Conservation (phyloP, 495 filamentous ascomycete genomes). For the Jackrogersella multiformis region DNA sequence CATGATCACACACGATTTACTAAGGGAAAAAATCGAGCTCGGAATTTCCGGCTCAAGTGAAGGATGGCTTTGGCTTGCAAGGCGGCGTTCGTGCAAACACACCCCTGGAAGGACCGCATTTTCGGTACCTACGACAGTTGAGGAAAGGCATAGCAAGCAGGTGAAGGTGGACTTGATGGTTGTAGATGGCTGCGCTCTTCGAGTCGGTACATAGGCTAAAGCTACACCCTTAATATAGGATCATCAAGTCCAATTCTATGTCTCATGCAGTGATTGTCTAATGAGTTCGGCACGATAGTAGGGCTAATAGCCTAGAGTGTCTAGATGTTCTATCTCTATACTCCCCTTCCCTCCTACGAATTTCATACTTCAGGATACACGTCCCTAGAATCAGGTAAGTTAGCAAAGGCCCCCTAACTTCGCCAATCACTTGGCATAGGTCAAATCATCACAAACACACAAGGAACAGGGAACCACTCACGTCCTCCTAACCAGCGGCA, state of each 20-base stretch:
- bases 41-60: conserved; percentile 11
- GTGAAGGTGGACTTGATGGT: conserved; percentile 20
- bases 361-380: conserved; percentile 67
- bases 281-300: neutral
- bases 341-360: neutral
- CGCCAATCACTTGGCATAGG: neutral
- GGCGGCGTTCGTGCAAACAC: conserved; percentile 10
- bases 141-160: neutral
- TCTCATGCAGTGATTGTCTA: conserved; percentile 3
- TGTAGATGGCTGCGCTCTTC: conserved; percentile 19
- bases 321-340: neutral
- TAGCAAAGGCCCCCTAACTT: conserved; percentile 9
- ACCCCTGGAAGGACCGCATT: neutral
- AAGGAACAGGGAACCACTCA: conserved; percentile 33
- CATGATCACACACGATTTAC: conserved; percentile 29
- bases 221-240: conserved; percentile 18
- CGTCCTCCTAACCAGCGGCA: conserved; percentile 69
- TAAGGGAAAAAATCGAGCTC: conserved; percentile 12
- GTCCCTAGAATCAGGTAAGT: conserved; percentile 56
- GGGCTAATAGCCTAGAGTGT: neutral
- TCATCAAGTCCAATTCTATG: conserved; percentile 29
- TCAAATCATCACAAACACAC: neutral
- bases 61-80: conserved; percentile 6
- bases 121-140: neutral
- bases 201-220: conserved; percentile 27